phyloP scores from a whole-genome alignment of 2,329 filamentous ascomycete genomes.

The Hymenoscyphus infarciens region DNA sequence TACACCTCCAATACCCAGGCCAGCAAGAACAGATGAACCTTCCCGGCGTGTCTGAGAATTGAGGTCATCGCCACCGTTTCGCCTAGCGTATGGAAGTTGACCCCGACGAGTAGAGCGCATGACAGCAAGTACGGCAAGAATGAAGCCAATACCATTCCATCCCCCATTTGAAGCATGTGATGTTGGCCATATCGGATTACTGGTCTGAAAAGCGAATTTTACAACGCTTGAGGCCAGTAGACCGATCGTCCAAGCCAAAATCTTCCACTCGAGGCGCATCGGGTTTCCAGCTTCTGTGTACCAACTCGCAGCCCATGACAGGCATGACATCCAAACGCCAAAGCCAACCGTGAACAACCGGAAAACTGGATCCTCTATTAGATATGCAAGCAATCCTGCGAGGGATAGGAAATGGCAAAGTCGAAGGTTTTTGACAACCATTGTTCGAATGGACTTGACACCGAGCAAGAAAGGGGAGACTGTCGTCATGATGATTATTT shows the following conservation, averaged over 20 bases:
- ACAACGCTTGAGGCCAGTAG: constrained; percentile 80
- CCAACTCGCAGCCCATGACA: constrained; percentile 81
- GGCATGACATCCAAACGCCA: constrained; percentile 72
- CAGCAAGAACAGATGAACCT: constrained; percentile 68
- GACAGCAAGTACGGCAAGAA: constrained; percentile 71
- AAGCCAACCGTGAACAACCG: constrained; percentile 81
- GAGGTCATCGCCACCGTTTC: constrained; percentile 37
- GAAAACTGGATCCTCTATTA: constrained; percentile 65
- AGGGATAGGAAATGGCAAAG: constrained; percentile 74
- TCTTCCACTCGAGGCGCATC: constrained; percentile 72
- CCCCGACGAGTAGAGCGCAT: constrained; percentile 69
- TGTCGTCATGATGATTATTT: constrained; percentile 81
- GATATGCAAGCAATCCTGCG: constrained; percentile 74
- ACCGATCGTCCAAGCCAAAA: constrained; percentile 77
- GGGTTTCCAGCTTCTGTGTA: constrained; percentile 73
- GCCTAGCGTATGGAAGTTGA: constrained; percentile 32
- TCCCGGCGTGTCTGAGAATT: constrained; percentile 53
- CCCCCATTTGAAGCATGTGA: constrained; percentile 88
- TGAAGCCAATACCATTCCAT: constrained; percentile 81
- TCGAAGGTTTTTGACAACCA: constrained; percentile 66
- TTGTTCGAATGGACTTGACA: constrained; percentile 63
- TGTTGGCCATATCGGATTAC: constrained; percentile 95
- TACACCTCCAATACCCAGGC: constrained; percentile 75
- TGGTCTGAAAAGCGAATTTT: constrained; percentile 91
- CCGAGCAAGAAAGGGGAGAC: constrained; percentile 76